Evolutionary conservation across 495 filamentous ascomycete species (phyloP), one percentile per base, ranked within the genome.

Genomic region (Aspergillus wentii): DNA sequence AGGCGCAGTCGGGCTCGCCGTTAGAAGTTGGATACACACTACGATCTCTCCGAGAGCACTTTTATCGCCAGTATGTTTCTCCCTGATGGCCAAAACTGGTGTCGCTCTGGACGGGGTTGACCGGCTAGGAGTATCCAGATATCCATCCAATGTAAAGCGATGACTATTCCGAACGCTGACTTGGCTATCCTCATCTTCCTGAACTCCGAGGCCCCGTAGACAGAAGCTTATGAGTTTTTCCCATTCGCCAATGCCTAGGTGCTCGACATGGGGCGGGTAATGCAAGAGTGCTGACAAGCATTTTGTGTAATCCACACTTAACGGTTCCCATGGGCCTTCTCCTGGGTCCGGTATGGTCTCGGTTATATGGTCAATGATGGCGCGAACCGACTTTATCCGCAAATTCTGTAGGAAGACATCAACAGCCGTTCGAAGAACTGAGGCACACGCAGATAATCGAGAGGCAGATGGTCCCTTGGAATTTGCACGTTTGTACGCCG

Each of bases 231-330:
- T 71, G 18, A 79, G 64, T 9, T 67, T 68, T 23, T 78, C 62
- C 89, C 92, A 95, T 35, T 79, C 74, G 6, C 79, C 65, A 32
- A 61, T 59, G 11, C 67, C 59, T 7, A 97, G 66, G 48, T 86
- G 83, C 56, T 99, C 92, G 13, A 82, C 78, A 58, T 88, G 87
- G 25, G 85, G 75, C 17, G 76, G 72, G 49, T 81, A 77, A 30
- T 78, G 76, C n/a, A 96, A 68, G 10, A 94, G 60, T 25, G 72
- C 68, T 16, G 68, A 60, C 40, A 97, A 61, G 19, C 79, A 75
- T 69, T 87, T 95, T 48, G 83, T 71, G 57, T 96, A 94, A 51
- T 87, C 79, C 17, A 81, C 68, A 27, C 77, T 65, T 2, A 97
- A 65, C n/a, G 86, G 85, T 37, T 82, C 74, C 51, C 85, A 80